Evolutionary conservation across 352 stramenopile genomes (phyloP).

Genomic region (Phytophthora quininea): DNA sequence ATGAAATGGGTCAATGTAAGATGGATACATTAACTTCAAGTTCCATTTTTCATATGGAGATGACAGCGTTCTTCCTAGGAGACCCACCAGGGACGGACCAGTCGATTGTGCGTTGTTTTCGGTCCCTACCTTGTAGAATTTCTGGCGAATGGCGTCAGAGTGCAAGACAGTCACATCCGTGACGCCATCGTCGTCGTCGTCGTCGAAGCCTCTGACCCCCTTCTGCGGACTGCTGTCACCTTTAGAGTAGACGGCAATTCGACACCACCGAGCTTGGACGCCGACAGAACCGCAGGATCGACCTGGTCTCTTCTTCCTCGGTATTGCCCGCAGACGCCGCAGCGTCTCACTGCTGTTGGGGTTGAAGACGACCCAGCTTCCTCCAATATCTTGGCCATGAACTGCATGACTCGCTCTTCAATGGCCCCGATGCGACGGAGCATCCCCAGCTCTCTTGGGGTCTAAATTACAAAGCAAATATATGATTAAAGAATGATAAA

Average conservation of each 20-base stretch:
- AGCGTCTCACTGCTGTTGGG: slow-evolving; percentile 55
- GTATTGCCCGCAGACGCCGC: slow-evolving; percentile 47
- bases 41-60: not conserved
- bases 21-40: slow-evolving; percentile 14
- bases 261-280: slow-evolving; percentile 9
- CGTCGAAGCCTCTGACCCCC: slow-evolving; percentile 8
- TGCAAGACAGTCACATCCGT: slow-evolving; percentile 32
- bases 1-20: not conserved
- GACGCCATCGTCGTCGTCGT: slow-evolving; percentile 14
- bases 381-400: slow-evolving; percentile 58
- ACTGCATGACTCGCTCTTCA: slow-evolving; percentile 71
- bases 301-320: slow-evolving; percentile 38
- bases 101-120: not conserved
- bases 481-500: no score
- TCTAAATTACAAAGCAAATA: slow-evolving; percentile 2
- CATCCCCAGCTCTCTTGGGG: slow-evolving; percentile 21
- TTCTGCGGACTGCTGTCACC: slow-evolving; percentile 13
- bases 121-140: slow-evolving; percentile 9
- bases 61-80: slow-evolving; percentile 41
- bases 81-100: slow-evolving; percentile 3
- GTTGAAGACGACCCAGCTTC: slow-evolving; percentile 38
- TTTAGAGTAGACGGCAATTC: slow-evolving; percentile 35
- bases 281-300: slow-evolving; percentile 2
- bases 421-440: slow-evolving; percentile 61
- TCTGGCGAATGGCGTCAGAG: slow-evolving; percentile 33